Conservation (phyloP, 257 asterid species). For the Thymus mandschuricus region DNA sequence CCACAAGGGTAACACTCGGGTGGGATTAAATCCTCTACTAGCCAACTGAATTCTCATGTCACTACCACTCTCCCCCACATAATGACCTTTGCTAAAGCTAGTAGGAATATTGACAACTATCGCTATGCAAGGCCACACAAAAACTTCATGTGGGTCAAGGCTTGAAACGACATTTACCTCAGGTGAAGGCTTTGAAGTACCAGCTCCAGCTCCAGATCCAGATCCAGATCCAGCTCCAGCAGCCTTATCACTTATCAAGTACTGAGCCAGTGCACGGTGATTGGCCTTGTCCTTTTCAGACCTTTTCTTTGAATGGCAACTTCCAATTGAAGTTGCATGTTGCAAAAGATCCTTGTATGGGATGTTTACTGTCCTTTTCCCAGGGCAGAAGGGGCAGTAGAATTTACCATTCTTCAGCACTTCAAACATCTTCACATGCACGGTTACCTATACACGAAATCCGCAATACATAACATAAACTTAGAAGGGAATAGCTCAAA, state of each 20-base stretch:
- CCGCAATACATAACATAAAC: neutral
- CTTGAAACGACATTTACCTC: conserved; percentile 19
- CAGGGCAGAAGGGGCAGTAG: conserved; percentile 83
- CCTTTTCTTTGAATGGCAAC: conserved; percentile 57
- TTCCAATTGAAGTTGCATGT: conserved; percentile 70
- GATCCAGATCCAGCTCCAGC: conserved; percentile 2
- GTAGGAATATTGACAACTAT: conserved; percentile 61
- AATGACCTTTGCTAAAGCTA: conserved; percentile 57
- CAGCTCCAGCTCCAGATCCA: conserved; percentile 1
- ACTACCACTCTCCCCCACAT: conserved; percentile 70
- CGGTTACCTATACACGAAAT: neutral
- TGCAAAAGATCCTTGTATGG: conserved; percentile 61
- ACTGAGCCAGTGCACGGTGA: conserved; percentile 66
- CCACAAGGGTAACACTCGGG: conserved; percentile 74
- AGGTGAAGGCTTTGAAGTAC: conserved; percentile 14
- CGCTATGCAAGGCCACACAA: conserved; percentile 84
- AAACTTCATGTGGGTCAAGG: conserved; percentile 45
- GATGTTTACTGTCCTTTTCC: conserved; percentile 58
- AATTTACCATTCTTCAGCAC: conserved; percentile 61
- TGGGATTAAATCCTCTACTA: conserved; percentile 60
- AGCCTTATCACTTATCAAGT: conserved; percentile 26
- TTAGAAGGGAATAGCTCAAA: conserved; percentile 4
- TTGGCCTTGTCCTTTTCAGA: conserved; percentile 61
- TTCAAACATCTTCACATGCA: conserved; percentile 38
- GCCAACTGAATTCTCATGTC: conserved; percentile 59